A percentile compares a stretch with the other conserved stretches of the same genome.
phyloP scores from a whole-genome alignment of 805 yeast species.

The Spathaspora gorwiae region DNA sequence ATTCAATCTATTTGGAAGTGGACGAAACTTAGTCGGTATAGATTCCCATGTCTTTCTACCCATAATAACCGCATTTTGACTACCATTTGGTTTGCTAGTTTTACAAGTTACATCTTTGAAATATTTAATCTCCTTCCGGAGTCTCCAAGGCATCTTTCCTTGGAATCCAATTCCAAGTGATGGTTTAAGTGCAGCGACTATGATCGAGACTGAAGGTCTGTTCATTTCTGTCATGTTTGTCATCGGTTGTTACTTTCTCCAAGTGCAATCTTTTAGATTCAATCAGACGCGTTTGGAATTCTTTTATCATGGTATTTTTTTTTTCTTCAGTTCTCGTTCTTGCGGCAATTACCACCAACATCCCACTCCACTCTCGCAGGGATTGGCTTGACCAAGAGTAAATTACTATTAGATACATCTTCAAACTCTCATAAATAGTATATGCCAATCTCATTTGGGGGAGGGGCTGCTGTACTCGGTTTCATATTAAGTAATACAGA shows the following conservation, averaged over 20 bases:
- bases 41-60: slow-evolving; percentile 96
- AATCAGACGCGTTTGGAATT: not conserved
- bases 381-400: too few relatives aligned
- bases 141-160: slow-evolving; percentile 84
- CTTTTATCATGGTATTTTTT: not conserved
- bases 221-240: slow-evolving; percentile 2
- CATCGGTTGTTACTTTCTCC: not conserved
- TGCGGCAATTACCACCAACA: too few relatives aligned
- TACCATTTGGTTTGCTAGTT: slow-evolving; percentile 23
- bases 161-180: slow-evolving; percentile 77
- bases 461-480: too few relatives aligned
- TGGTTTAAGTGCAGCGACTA: slow-evolving; percentile 86
- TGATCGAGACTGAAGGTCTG: slow-evolving; percentile 35
- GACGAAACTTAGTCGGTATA: slow-evolving; percentile 79
- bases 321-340: too few relatives aligned
- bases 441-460: too few relatives aligned
- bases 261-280: not conserved
- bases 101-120: slow-evolving; percentile 69
- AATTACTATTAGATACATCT: too few relatives aligned
- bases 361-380: too few relatives aligned
- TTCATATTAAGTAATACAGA: too few relatives aligned
- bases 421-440: too few relatives aligned
- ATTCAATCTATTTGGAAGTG: slow-evolving; percentile 71
- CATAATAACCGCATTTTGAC: slow-evolving; percentile 80
- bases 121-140: slow-evolving; percentile 79